Evolutionary conservation across 140 eudicot genomes (phyloP).

Genomic region (Ambrosia hybrid): DNA sequence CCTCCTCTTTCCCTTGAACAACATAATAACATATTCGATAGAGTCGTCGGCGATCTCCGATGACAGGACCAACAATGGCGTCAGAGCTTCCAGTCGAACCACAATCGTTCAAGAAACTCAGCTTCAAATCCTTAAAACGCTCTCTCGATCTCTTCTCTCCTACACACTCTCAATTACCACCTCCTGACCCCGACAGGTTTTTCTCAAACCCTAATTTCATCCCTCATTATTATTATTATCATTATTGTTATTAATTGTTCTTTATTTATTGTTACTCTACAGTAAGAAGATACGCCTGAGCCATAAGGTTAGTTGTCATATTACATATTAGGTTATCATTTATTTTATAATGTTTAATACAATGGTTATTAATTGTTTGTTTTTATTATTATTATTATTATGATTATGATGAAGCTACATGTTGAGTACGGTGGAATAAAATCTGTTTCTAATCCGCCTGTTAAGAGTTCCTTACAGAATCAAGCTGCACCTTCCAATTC

Average conservation of each 20-base stretch:
- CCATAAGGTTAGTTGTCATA: constrained; percentile 61
- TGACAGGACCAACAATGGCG: constrained; percentile 51
- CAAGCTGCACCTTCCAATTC: constrained; percentile 47
- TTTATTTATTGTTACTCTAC: constrained; percentile 22
- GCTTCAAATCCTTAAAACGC: constrained; percentile 71
- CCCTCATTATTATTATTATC: not conserved
- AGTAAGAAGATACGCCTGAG: constrained; percentile 88
- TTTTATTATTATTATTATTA: not conserved
- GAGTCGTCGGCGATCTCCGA: not conserved
- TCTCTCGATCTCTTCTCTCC: constrained; percentile 90
- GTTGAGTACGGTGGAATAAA: constrained; percentile 66
- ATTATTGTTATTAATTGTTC: not conserved
- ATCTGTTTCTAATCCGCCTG: constrained; percentile 29
- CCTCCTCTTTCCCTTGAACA: not conserved
- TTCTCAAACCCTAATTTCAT: constrained; percentile 13
- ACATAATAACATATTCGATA: no score
- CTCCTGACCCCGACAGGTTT: constrained; percentile 78
- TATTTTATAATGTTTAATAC: no score
- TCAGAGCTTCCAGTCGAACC: constrained; percentile 79
- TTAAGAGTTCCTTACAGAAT: constrained; percentile 33
- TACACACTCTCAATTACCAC: constrained; percentile 67
- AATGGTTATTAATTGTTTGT: not conserved
- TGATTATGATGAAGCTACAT: constrained; percentile 44
- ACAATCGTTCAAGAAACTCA: constrained; percentile 84
- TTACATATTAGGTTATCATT: not conserved